Evolutionary conservation across 2,329 filamentous ascomycete species (phyloP).

Genomic region (Fusarium subtropicale): DNA sequence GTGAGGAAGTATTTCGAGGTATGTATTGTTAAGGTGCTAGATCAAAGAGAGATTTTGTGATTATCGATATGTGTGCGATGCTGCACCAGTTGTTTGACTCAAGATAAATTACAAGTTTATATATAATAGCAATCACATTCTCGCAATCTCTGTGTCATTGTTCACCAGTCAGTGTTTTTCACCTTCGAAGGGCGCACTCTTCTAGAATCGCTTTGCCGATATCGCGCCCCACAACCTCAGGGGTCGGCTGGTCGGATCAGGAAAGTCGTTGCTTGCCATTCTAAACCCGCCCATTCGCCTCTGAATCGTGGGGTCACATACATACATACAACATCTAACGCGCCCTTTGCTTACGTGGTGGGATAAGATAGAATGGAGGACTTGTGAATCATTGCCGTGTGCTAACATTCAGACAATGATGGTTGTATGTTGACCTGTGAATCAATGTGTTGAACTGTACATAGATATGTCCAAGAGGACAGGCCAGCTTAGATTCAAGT

Average conservation of each 20-base stretch:
- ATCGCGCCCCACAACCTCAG: slow-evolving; percentile 38
- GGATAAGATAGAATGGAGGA: background rate
- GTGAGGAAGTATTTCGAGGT: slow-evolving; percentile 6
- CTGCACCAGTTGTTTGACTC: background rate
- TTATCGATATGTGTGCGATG: background rate
- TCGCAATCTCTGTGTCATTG: background rate
- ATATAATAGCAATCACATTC: slow-evolving; percentile 14
- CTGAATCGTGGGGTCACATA: background rate
- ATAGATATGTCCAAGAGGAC: too few species aligned
- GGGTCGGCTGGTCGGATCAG: slow-evolving; percentile 13
- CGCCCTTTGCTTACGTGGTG: slow-evolving; percentile 20
- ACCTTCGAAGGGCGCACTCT: slow-evolving; percentile 22
- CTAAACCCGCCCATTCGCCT: slow-evolving; percentile 19
- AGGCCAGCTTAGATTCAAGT: too few species aligned
- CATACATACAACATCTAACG: background rate
- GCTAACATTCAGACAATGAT: background rate
- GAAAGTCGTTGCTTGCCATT: slow-evolving; percentile 14
- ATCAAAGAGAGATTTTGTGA: background rate
- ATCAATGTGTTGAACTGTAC: too few species aligned
- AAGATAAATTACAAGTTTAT: slow-evolving; percentile 35
- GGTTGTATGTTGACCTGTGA: background rate
- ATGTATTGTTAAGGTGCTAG: slow-evolving; percentile 21
- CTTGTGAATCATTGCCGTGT: background rate
- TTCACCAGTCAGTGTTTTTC: slow-evolving; percentile 20
- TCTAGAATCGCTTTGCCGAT: slow-evolving; percentile 30